Evolutionary conservation across 106 monocot species (phyloP), one percentile per base, ranked within the genome.

Genomic region (Acanthochlamys bracteata): DNA sequence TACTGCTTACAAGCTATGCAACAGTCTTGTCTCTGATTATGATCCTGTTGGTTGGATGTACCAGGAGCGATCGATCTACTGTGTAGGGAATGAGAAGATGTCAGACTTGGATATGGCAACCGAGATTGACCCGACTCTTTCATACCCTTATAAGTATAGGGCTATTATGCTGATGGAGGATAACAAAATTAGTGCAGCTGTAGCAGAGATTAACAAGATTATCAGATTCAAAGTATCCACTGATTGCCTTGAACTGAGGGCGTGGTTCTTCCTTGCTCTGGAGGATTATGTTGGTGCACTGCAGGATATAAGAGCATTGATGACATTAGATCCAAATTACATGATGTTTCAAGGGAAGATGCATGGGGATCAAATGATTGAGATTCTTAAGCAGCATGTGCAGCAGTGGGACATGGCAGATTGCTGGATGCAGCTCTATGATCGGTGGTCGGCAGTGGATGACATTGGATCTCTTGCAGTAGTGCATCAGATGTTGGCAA

Each of bases 351-450:
- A 92, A 66, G 92, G 92, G 16, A 92, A 74, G 71, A 60, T 89
- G 52, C 88, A 79, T 39, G 98, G 89, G 10, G 89, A 99, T 20
- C 92, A 86, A 58, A 67, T 92, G 63, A 77, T 92, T 46, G 98
- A 92, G 63, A 24, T 81, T 7, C 83, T 99, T 61, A 78, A 68
- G 73, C 80, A 84, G 51, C 73, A 82, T 19, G 92, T 89, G 61
- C 83, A 76, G 59, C 88, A 86, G 59, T 85, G 75, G 88, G 81
- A 78, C 51, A 76, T 89, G 81, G 98, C 83, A 4, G 98, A 99
- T 71, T 99, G 98, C 65, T 99, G 98, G 98, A 86, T 99, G 98
- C 88, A 89, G 77, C 79, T 99, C 25, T 92, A 92, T 65, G 92
- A 99, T 42, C 60, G 92, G 49, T 99, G 98, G 98, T 99, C 92